Base-by-base conservation (phyloP, 108 stramenopile species). In the Cyclotella cryptica region DNA sequence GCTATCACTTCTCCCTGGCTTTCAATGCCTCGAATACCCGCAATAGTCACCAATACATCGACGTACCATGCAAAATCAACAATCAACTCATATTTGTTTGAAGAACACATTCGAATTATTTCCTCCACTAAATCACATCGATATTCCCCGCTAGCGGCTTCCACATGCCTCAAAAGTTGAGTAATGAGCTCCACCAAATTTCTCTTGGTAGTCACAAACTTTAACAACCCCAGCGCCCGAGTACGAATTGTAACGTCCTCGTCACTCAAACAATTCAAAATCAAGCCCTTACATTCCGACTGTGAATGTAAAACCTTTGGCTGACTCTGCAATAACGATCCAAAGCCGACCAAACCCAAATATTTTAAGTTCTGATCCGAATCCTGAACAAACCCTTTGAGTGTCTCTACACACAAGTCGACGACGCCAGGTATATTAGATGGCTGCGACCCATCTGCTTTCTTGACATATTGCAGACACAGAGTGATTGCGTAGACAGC, bases 301-400 rank as follows among this genome's bases (percentile, higher is more conserved):
- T 83, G 80, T 12, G 81, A 79, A 28, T 88, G 81, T 39, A 99
- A 84, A 0, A 93, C 95, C 53, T 89, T 85, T 27, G 99, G 98
- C 81, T 97, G 93, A 58, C 95, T 96, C 62, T 77, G 78, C 87
- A 98, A 92, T 57, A 99, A 84, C 10, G 93, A 86, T 39, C 85
- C 92, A 71, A 99, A 97, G 9, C 98, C 99, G 6, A 99, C 98
- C 29, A 99, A 83, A 57, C 99, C 99, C 39, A 98, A 86, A 86
- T 99, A 98, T 83, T 99, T 99, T 41, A 99, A 89, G 78, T 99
- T 99, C 75, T 98, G 98, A 81, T 99, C 99, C 14, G 92, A 73
- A 70, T 99, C 98, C 62, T 92, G 86, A n/a, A 98, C 87, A 84
- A 99, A 98, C n/a, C 81, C 75, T 28, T 87, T 77, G 14, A 99